These are phyloP conservation scores for Casuarina cunninghamiana DNA, from an alignment of 306 rosid species.

Conservation along the genomic window DNA sequence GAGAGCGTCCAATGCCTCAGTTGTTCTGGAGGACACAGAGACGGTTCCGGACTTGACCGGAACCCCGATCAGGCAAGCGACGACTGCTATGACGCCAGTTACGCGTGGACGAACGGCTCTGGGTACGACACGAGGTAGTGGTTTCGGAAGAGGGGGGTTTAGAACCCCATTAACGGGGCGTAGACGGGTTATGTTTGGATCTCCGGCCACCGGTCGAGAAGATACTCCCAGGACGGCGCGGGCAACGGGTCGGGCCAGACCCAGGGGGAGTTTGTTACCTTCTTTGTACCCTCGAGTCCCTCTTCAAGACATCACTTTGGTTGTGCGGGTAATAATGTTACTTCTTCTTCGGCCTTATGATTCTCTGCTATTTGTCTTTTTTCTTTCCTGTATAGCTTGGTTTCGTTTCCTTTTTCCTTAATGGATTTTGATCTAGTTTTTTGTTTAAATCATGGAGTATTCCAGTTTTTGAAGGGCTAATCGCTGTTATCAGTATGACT, in stretches of 20 bases:
- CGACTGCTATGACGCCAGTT: not conserved
- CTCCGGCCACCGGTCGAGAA: constrained; percentile 21
- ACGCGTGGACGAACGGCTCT: constrained; percentile 25
- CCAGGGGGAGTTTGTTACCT: constrained; percentile 48
- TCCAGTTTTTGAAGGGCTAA: not conserved
- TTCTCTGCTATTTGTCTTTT: not conserved
- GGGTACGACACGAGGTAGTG: constrained; percentile 25
- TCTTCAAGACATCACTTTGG: constrained; percentile 61
- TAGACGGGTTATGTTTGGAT: constrained; percentile 15
- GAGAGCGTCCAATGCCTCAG: constrained; percentile 25
- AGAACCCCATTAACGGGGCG: constrained; percentile 39
- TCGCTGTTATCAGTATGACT: not conserved
- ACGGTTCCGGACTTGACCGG: constrained; percentile 4
- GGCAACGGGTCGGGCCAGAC: constrained; percentile 35
- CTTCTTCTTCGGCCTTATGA: not conserved
- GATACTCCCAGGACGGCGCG: constrained; percentile 34
- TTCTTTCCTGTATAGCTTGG: not conserved
- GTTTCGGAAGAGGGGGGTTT: constrained; percentile 17
- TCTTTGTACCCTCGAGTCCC: constrained; percentile 88
- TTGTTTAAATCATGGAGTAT: not conserved
- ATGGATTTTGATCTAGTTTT: not conserved
- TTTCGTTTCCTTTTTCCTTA: too few relatives aligned
- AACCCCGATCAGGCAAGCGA: constrained; percentile 21
- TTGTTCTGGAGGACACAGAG: constrained; percentile 23
- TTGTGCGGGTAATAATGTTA: constrained; percentile 44